Percentiles rank a stretch among this genome's conserved stretches.
Conservation (phyloP, 345 rosid species). For the Eucalyptus camaldulensis region DNA sequence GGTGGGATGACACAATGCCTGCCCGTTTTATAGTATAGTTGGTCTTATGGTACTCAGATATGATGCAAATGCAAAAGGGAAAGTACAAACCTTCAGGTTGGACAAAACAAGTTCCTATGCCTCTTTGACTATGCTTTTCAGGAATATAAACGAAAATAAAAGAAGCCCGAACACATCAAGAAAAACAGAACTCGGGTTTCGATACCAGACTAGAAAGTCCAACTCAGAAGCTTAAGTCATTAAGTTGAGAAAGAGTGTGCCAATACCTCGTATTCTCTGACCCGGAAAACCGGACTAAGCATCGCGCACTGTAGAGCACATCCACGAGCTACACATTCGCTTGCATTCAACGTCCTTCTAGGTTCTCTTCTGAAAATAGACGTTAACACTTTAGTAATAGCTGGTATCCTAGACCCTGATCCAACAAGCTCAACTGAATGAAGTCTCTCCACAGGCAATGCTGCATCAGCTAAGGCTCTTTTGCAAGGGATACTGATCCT, state of each 20-base stretch:
- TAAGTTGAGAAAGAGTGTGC: neutral
- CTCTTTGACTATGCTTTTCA: neutral
- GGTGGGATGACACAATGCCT: neutral
- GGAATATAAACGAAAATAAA: neutral
- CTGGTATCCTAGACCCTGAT: constrained; percentile 56
- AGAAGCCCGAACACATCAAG: neutral
- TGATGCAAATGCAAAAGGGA: neutral
- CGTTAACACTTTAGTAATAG: constrained; percentile 23
- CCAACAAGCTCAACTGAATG: constrained; percentile 52
- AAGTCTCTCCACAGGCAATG: constrained; percentile 22
- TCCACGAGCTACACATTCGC: constrained; percentile 62
- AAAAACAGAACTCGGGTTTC: neutral
- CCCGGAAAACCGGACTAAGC: constrained; percentile 49
- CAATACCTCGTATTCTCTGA: constrained; percentile 46
- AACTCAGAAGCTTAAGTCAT: neutral
- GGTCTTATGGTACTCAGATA: neutral
- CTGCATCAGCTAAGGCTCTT: constrained; percentile 35
- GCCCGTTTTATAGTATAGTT: neutral
- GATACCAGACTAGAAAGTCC: neutral
- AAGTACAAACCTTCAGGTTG: neutral
- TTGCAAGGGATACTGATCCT: constrained; percentile 28
- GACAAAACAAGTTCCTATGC: neutral
- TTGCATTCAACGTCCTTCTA: constrained; percentile 39
- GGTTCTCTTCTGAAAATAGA: constrained; percentile 45
- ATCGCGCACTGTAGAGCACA: constrained; percentile 60